Percentiles rank a stretch among this genome's conserved stretches.
These are phyloP conservation scores for Phaeolepiota aurea DNA, from an alignment of 768 basidiomycete genomes.

Conservation along the genomic window DNA sequence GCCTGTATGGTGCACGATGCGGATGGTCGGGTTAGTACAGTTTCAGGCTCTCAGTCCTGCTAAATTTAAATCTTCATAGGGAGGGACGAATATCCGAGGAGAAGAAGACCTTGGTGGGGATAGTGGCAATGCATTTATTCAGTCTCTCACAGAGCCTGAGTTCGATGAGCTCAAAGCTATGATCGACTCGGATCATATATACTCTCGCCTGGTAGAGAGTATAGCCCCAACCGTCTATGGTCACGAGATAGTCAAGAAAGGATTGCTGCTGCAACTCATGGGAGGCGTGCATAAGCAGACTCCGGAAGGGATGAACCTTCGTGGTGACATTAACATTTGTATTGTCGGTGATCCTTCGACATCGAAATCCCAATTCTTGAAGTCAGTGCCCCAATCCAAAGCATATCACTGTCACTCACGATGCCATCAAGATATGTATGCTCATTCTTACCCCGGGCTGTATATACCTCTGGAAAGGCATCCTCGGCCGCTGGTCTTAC, in stretches of 20 bases:
- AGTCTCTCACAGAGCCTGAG: slow-evolving; percentile 87
- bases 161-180: slow-evolving; percentile 91
- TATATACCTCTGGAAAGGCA: slow-evolving; percentile 99
- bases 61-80: slow-evolving; percentile 39
- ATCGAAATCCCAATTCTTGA: slow-evolving; percentile 97
- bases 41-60: slow-evolving; percentile 1
- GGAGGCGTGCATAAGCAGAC: slow-evolving; percentile 98
- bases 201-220: slow-evolving; percentile 85
- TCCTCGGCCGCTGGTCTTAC: slow-evolving; percentile 98
- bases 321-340: slow-evolving; percentile 97
- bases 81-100: slow-evolving; percentile 81
- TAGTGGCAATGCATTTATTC: slow-evolving; percentile 76
- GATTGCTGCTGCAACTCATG: slow-evolving; percentile 91
- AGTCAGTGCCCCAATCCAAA: slow-evolving; percentile 43
- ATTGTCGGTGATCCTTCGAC: slow-evolving; percentile 97
- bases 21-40: slow-evolving; percentile 68
- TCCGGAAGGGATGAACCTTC: slow-evolving; percentile 92
- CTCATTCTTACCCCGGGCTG: slow-evolving; percentile 94
- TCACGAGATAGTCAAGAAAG: slow-evolving; percentile 99
- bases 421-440: slow-evolving; percentile 73
- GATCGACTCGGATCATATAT: slow-evolving; percentile 94
- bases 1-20: slow-evolving; percentile 96
- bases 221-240: slow-evolving; percentile 99
- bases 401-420: slow-evolving; percentile 1
- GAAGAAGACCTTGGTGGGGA: slow-evolving; percentile 78